Evolutionary conservation across 2,329 filamentous ascomycete genomes (phyloP).

Genomic region (Cladosporium phlei): DNA sequence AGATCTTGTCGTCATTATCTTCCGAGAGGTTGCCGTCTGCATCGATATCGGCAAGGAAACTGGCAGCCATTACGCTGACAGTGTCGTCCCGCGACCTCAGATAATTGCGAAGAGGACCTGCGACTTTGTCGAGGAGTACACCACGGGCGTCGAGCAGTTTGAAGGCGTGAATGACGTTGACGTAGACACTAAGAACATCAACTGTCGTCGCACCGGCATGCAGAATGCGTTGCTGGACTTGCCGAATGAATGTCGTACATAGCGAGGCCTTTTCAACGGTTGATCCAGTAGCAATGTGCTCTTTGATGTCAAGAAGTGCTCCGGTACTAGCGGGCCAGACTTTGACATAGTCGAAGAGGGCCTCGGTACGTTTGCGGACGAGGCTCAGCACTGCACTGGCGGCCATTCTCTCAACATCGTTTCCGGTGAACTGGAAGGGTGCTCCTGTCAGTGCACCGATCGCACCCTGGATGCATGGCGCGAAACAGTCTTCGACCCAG

Average conservation of each 20-base stretch:
- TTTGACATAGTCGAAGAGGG: constrained; percentile 75
- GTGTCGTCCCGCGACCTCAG: constrained; percentile 73
- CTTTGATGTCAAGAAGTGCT: constrained; percentile 67
- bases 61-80: constrained; percentile 70
- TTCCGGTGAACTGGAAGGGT: constrained; percentile 9
- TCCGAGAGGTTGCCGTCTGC: constrained; percentile 35
- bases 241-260: constrained; percentile 63
- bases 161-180: constrained; percentile 73
- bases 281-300: constrained; percentile 62
- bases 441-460: constrained; percentile 24
- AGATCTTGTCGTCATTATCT: constrained; percentile 44
- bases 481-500: constrained; percentile 66
- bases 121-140: constrained; percentile 70
- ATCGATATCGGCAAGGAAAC: constrained; percentile 61
- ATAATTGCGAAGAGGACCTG: constrained; percentile 68
- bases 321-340: constrained; percentile 68
- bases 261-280: constrained; percentile 64
- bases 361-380: constrained; percentile 62
- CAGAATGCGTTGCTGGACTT: constrained; percentile 62
- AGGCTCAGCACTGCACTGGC: constrained; percentile 65
- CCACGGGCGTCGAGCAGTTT: constrained; percentile 71
- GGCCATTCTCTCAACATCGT: constrained; percentile 62
- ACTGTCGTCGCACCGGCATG: constrained; percentile 73
- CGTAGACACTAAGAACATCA: constrained; percentile 71
- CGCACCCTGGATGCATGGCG: constrained; percentile 58